Base-by-base conservation (phyloP, 768 basidiomycete genomes). In the Paxillus involutus region DNA sequence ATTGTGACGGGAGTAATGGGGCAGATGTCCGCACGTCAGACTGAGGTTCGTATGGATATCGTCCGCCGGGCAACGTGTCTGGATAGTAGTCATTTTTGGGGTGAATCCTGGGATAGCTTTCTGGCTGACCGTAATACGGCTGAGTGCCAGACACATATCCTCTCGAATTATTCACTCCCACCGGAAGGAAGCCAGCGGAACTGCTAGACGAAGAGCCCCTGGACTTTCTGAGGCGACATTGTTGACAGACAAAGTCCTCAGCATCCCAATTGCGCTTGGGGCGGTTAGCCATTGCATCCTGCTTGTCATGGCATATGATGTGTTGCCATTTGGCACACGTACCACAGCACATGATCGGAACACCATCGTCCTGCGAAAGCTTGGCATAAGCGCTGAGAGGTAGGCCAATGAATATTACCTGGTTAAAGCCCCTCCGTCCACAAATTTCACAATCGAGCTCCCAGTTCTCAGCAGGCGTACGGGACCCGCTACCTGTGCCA, bases 361-460 rank as follows among this genome's bases (percentile, higher is more conserved):
- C 73, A 11, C 85, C 88, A 56, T 92, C 91, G 56, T 94, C 90
- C 93, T 94, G 56, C 10, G 37, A 35, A 39, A 52, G 29, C 40
- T 49, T 59, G 57, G 44, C 40, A 45, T 62, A 39, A 40, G 60
- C 10, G 37, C 19, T 37, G 19, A n/a, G 11, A 36, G n/a, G 39
- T 39, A 12, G 39, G n/a, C 33, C 9, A 32, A 42, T 10, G 51
- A 26, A 19, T 74, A 84, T 56, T 59, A 92, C 93, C 60, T 86
- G 67, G 61, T 94, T 94, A 52, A 84, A 71, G 9, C 91, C 91
- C 24, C 75, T 77, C 56, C 80, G 80, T 50, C 77, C 77, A 67
- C 94, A 97, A 36, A 96, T 78, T 65, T 96, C 94, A 65, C 94
- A 97, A 63, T 91, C 86, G 21, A 97, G 72, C 52, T 91, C 85